These are phyloP conservation scores for Phoma herbarum DNA, from an alignment of 2,329 filamentous ascomycete genomes.

Conservation along the genomic window DNA sequence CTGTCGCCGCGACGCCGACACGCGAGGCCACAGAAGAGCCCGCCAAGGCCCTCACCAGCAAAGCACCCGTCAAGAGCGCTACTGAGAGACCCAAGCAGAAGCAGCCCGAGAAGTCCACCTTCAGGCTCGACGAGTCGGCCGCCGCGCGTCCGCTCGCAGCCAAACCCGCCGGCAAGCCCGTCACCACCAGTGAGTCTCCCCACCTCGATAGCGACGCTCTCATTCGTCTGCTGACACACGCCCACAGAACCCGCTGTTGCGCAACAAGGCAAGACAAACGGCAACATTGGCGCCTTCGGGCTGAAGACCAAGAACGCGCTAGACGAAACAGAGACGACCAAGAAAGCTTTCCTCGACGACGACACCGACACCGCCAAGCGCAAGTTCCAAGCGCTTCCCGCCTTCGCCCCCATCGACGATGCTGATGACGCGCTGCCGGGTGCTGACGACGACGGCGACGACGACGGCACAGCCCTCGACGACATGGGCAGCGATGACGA, in stretches of 20 bases:
- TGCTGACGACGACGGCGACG: constrained; percentile 51
- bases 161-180: constrained; percentile 40
- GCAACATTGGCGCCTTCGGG: constrained; percentile 85
- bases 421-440: constrained; percentile 56
- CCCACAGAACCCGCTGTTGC: constrained; percentile 60
- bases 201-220: no score
- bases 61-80: constrained; percentile 87
- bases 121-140: constrained; percentile 47
- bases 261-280: constrained; percentile 68
- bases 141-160: constrained; percentile 41
- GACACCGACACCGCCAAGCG: constrained; percentile 88
- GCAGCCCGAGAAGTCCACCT: constrained; percentile 53
- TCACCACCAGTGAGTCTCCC: no score
- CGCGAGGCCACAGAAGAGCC: constrained; percentile 56
- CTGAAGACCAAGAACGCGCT: constrained; percentile 70
- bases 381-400: constrained; percentile 83
- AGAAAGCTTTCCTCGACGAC: constrained; percentile 84
- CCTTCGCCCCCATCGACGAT: constrained; percentile 62
- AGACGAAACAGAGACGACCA: constrained; percentile 74
- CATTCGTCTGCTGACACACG: no score
- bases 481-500: constrained; percentile 88
- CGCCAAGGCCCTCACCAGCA: constrained; percentile 72
- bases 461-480: constrained; percentile 76
- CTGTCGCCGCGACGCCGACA: constrained; percentile 39
- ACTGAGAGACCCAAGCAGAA: constrained; percentile 76